Evolutionary conservation across 768 basidiomycete genomes (phyloP), one percentile per base, ranked within the genome.

Genomic region (Tricholomella constricta): DNA sequence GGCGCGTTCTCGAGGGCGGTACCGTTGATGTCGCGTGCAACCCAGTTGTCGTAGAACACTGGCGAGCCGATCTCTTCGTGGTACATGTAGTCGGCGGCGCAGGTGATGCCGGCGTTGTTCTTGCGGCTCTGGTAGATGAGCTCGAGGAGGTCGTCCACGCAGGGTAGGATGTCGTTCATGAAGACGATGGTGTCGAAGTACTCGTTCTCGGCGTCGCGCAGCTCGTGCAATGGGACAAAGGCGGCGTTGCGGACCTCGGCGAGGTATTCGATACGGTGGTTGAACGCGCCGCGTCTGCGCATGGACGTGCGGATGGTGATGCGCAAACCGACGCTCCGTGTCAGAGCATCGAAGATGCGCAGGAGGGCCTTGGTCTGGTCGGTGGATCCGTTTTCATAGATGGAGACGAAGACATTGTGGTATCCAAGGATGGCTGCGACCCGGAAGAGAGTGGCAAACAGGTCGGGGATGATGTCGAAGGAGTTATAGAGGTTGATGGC

Each of bases 241-340:
- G 97, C 97, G 23, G 93, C 88, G 69, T 99, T 98, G 55, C 97
- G 90, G n/a, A 99, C 96, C 67, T 99, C 96, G n/a, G 97, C 97
- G 47, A 99, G 87, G 74, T 99, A 99, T 72, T 99, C 97, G 78
- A 99, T 99, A 48, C 97, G 95, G 69, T 99, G 97, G 71, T 96
- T 96, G 79, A 98, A 98, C 8, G 90, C 89, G 35, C 97, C 97
- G 25, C 96, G 81, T 9, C 91, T 95, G 56, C 97, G 87, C 77
- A 87, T 89, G 9, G 89, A 92, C 0, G 94, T 94, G 54, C 93
- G 85, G 64, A 99, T 98, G 62, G 88, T 90, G 56, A 99, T 83
- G 46, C 97, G 85, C 71, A 98, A 79, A 23, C 97, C 97, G 53
- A 96, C 92, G 44, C 84, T 86, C 38, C 88, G 79, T 1, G 92